A percentile compares a stretch with the other conserved stretches of the same genome.
Conservation (phyloP, 2,329 filamentous ascomycete genomes). For the Microsporum audouinii region DNA sequence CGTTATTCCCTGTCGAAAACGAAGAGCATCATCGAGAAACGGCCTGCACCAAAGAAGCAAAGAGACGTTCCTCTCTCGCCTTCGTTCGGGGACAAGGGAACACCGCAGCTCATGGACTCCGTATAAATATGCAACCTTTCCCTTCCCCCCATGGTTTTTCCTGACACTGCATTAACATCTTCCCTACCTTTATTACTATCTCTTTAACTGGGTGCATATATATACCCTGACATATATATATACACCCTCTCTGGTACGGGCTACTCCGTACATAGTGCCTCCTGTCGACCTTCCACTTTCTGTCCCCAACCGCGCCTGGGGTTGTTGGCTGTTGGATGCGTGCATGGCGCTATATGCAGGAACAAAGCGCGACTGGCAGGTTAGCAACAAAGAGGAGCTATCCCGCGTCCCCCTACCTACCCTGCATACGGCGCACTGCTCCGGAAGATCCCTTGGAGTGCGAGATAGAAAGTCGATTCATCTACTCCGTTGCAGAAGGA, state of each 20-base stretch:
- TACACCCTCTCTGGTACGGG: not conserved
- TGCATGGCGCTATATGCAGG: not conserved
- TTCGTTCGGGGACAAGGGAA: not conserved
- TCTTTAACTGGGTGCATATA: not conserved
- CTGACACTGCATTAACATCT: not conserved
- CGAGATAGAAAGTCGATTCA: not conserved
- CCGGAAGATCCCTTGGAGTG: not conserved
- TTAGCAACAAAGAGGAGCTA: not conserved
- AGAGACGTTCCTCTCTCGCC: not conserved
- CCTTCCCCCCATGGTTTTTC: not conserved
- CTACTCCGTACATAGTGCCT: not conserved
- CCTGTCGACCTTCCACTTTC: not conserved
- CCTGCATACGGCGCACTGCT: not conserved
- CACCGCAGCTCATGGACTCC: not conserved
- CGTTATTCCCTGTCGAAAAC: not conserved
- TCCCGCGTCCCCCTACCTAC: not conserved
- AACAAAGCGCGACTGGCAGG: not conserved
- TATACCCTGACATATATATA: not conserved
- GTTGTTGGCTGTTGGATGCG: not conserved
- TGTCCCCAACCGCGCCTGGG: not conserved
- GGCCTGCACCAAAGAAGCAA: not conserved
- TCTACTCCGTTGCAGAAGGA: too few species aligned
- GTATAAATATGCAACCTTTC: not conserved
- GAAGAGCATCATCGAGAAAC: not conserved
- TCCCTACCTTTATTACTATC: not conserved